Evolutionary conservation across 1,284 basidiomycete species (phyloP).

Genomic region (Ceraceosorus guamensis): DNA sequence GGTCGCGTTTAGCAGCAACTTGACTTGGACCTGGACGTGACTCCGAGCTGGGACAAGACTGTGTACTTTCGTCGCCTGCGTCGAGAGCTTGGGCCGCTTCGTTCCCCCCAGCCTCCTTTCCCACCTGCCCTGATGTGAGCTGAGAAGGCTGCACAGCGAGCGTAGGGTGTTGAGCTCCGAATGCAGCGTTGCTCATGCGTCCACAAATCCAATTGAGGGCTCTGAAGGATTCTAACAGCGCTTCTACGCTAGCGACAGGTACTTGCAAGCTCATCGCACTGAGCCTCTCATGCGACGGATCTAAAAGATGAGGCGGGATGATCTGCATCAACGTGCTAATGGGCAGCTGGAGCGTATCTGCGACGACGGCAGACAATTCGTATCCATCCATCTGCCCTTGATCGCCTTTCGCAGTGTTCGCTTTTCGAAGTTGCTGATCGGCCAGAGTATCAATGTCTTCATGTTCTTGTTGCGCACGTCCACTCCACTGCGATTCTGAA

Average conservation of each 20-base stretch:
- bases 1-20: neutral
- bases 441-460: neutral
- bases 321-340: conserved; percentile 7
- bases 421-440: neutral
- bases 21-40: neutral
- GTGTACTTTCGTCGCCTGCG: too few species aligned
- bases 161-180: too few species aligned
- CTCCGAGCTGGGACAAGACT: too few species aligned
- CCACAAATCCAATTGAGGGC: conserved; percentile 28
- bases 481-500: neutral
- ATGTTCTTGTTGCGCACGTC: neutral
- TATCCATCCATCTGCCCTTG: neutral
- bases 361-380: neutral
- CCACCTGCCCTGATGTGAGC: neutral
- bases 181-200: neutral
- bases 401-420: neutral
- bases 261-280: conserved; percentile 27
- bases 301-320: conserved; percentile 24
- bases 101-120: neutral
- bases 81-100: neutral
- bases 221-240: conserved; percentile 28
- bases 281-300: conserved; percentile 22
- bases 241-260: conserved; percentile 30
- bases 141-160: too few species aligned
- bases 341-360: conserved; percentile 5